Evolutionary conservation across 169 alveolate genomes (phyloP).

Genomic region (Plasmodium fragile): DNA sequence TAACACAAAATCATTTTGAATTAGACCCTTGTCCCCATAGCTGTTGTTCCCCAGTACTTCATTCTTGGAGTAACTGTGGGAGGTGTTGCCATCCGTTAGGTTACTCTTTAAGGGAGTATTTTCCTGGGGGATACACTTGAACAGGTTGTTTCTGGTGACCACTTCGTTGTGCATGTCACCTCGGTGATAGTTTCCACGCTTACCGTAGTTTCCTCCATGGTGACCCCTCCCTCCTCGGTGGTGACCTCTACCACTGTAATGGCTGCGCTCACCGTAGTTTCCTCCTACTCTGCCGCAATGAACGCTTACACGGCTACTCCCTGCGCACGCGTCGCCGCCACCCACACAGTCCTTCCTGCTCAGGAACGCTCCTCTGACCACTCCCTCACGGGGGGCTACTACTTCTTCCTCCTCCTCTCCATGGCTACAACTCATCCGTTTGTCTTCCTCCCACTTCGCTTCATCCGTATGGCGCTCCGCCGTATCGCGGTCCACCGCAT

Average conservation of each 20-base stretch:
- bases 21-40: background rate
- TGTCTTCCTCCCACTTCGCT: background rate
- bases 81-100: background rate
- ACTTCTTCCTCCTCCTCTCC: background rate
- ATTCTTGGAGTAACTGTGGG: background rate
- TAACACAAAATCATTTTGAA: background rate
- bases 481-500: background rate
- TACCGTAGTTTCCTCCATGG: background rate
- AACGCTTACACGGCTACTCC: background rate
- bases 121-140: background rate
- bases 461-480: background rate
- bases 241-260: background rate
- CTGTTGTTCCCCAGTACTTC: background rate
- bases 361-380: background rate
- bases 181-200: background rate
- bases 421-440: background rate
- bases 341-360: background rate
- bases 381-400: background rate
- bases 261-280: background rate
- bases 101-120: background rate
- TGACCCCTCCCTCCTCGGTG: background rate
- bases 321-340: background rate
- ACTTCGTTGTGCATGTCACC: background rate
- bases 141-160: background rate
- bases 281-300: background rate